Evolutionary conservation across 768 basidiomycete genomes (phyloP).

Genomic region (Galerina sulciceps): DNA sequence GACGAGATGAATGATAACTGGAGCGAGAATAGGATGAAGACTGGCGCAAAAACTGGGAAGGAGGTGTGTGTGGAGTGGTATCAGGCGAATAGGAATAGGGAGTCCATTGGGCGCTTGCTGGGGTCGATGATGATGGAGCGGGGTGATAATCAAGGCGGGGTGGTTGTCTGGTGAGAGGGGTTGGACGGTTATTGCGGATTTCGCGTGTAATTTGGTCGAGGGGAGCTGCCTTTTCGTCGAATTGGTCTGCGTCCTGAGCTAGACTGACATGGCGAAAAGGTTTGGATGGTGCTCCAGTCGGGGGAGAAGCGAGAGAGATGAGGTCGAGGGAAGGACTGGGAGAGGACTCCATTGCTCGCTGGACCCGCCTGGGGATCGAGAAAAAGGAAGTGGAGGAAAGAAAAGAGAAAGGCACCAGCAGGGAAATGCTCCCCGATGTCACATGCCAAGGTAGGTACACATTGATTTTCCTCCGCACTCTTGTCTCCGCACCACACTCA

Average conservation of each 20-base stretch:
- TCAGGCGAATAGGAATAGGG: constrained; percentile 21
- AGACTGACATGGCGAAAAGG: constrained; percentile 23
- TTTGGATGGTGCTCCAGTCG: constrained; percentile 17
- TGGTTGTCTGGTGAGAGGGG: constrained; percentile 12
- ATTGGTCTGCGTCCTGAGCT: constrained; percentile 23
- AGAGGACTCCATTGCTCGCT: constrained; percentile 30
- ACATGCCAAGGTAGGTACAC: constrained; percentile 11
- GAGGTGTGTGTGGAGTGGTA: constrained; percentile 5
- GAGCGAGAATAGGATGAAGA: constrained; percentile 21
- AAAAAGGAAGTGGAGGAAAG: constrained; percentile 20
- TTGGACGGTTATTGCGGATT: constrained; percentile 17
- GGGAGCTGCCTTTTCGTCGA: constrained; percentile 23
- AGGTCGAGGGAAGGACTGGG: constrained; percentile 30
- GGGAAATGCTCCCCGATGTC: constrained; percentile 8
- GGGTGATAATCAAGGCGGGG: constrained; percentile 26
- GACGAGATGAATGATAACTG: constrained; percentile 15
- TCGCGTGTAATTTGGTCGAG: constrained; percentile 7
- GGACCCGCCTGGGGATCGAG: constrained; percentile 35
- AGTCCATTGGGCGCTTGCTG: constrained; percentile 23
- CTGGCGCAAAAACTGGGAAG: constrained; percentile 12
- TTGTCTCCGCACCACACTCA: neutral
- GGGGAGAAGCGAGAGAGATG: constrained; percentile 30
- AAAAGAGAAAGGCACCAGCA: constrained; percentile 8
- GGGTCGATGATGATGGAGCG: constrained; percentile 24
- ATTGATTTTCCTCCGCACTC: neutral